Conservation (phyloP, 2,329 filamentous ascomycete species). For the Sarocladiaceae sp. region DNA sequence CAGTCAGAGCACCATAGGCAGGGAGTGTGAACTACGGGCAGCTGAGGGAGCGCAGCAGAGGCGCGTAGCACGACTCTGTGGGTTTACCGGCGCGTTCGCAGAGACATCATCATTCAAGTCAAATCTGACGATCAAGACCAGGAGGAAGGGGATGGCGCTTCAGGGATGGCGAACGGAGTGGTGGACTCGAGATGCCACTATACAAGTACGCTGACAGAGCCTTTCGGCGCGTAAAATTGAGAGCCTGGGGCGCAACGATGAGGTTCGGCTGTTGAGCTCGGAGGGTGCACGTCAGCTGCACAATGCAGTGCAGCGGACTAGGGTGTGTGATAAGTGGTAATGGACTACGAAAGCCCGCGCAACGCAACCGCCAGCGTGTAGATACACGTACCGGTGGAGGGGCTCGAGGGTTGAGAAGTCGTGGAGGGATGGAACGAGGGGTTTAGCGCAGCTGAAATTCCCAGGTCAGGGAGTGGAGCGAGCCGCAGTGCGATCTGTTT, state of each 20-base stretch:
- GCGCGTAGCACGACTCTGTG: background rate
- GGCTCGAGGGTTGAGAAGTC: background rate
- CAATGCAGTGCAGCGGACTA: background rate
- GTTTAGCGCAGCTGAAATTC: conserved; percentile 8
- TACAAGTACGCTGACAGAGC: background rate
- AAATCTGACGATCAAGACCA: conserved; percentile 2
- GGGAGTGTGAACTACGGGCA: background rate
- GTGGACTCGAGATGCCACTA: background rate
- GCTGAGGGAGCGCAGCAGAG: background rate
- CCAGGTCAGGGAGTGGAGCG: background rate
- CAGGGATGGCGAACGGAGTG: conserved; percentile 2
- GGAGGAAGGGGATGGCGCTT: conserved; percentile 8
- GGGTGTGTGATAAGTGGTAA: background rate
- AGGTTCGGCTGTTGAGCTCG: background rate
- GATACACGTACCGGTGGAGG: too few species aligned
- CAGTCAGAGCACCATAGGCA: too few species aligned
- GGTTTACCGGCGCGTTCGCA: background rate
- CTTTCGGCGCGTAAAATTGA: conserved; percentile 1
- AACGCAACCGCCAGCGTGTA: too few species aligned
- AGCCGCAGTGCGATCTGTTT: background rate
- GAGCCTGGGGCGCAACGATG: background rate
- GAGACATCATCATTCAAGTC: background rate
- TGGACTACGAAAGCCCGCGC: background rate
- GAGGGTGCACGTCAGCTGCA: background rate
- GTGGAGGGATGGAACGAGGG: background rate